Evolutionary conservation across 2,329 filamentous ascomycete genomes (phyloP).

Genomic region (Colletotrichum sp.): DNA sequence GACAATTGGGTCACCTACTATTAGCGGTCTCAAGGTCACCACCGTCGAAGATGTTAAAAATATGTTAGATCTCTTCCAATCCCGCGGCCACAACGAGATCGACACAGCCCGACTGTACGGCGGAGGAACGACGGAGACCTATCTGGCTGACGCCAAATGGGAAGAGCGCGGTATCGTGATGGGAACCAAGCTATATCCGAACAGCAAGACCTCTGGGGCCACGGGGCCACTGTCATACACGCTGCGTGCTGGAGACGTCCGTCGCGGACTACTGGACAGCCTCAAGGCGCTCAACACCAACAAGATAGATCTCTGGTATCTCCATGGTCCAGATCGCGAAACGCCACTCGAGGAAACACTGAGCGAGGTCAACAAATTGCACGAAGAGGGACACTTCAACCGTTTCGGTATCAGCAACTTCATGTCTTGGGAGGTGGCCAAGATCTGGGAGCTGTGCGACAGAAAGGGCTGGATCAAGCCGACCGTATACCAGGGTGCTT

Average conservation of each 20-base stretch:
- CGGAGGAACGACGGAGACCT: slow-evolving; percentile 65
- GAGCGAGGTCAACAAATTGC: neutral
- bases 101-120: slow-evolving; percentile 73
- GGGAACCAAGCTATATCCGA: slow-evolving; percentile 47
- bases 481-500: slow-evolving; percentile 79
- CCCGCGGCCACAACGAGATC: slow-evolving; percentile 58
- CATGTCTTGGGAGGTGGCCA: neutral
- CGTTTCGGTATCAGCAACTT: neutral
- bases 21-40: neutral
- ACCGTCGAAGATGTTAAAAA: neutral
- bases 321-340: slow-evolving; percentile 63
- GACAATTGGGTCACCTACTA: neutral
- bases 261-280: slow-evolving; percentile 25
- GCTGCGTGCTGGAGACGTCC: neutral
- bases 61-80: neutral
- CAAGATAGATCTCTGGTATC: slow-evolving; percentile 53
- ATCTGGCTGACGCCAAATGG: slow-evolving; percentile 45
- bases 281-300: slow-evolving; percentile 41
- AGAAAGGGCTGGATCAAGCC: slow-evolving; percentile 74
- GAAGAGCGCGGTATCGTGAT: slow-evolving; percentile 41
- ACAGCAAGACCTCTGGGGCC: neutral
- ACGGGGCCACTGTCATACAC: neutral
- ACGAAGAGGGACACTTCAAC: neutral
- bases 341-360: slow-evolving; percentile 60
- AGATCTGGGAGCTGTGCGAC: slow-evolving; percentile 61